Base-by-base conservation (phyloP, 768 basidiomycete genomes). In the Tulasnella sp. region DNA sequence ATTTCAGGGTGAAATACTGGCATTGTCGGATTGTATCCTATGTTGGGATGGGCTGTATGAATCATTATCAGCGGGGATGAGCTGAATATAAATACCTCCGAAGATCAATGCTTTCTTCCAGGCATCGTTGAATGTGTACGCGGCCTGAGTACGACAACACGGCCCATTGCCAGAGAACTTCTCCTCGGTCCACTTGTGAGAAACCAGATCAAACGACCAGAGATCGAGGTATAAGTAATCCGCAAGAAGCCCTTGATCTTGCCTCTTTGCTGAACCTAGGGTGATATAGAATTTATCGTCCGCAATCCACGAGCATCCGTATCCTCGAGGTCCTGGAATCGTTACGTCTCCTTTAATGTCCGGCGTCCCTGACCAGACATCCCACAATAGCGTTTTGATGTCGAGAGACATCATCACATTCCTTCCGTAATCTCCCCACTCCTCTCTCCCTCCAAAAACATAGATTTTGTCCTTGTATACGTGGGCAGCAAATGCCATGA, bases 351-450 rank as follows among this genome's bases (percentile, higher is more conserved):
- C 77, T 42, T 31, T 82, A 16, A 82, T 74, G 46, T 60, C 82
- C 34, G 78, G 22, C 41, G 81, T 58, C 72, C 84, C 80, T 75
- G 81, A 83, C 18, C 86, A 83, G 22, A 84, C 80, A 72, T 82
- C 82, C 87, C 88, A 88, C 34, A 81, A 82, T 64, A 81, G 80
- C 41, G 85, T 87, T 77, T 83, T 81, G 34, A 88, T 77, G 81
- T 88, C 85, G 12, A 88, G 84, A 20, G 83, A 85, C 83, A 86
- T 86, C 83, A 88, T 85, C 42, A 87, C 81, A 81, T 88, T 87
- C 74, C 85, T 85, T 22, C 87, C 87, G 72, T 87, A 82, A 22
- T 79, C 80, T 9, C 83, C 84, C 20, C 46, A 80, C 22, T 80
- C 72, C 75, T 86, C 85, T 3, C 82, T 82, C 4, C 88, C 88